These are phyloP conservation scores for Lizonia empirigonia DNA, from an alignment of 2,329 filamentous ascomycete species.

Conservation along the genomic window DNA sequence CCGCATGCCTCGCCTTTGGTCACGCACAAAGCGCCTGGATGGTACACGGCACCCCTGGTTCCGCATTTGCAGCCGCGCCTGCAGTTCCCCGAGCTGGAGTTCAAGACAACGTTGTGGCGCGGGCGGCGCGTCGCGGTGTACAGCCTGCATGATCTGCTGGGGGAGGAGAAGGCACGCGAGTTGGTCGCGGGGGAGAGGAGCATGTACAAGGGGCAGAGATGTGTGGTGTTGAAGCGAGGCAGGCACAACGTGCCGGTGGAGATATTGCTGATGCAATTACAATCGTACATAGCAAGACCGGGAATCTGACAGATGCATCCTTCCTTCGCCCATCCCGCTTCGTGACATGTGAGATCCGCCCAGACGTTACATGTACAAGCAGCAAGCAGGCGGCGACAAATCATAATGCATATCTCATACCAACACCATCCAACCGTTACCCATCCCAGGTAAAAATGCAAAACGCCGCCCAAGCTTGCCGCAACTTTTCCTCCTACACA, in stretches of 20 bases:
- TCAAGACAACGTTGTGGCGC: constrained; percentile 37
- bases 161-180: constrained; percentile 31
- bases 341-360: too few species aligned
- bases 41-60: constrained; percentile 36
- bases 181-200: constrained; percentile 28
- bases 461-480: too few species aligned
- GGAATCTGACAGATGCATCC: constrained; percentile 3
- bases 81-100: constrained; percentile 39
- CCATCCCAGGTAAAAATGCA: background rate
- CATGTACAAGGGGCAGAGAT: constrained; percentile 28
- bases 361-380: too few species aligned
- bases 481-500: background rate
- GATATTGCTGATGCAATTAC: constrained; percentile 40
- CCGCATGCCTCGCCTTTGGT: constrained; percentile 31
- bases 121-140: constrained; percentile 43
- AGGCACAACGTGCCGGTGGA: constrained; percentile 39
- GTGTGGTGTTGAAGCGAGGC: constrained; percentile 36
- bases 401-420: background rate
- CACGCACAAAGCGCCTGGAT: constrained; percentile 33
- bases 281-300: constrained; percentile 36
- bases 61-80: constrained; percentile 36
- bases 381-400: too few species aligned
- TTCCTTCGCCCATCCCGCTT: too few species aligned
- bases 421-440: background rate
- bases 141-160: constrained; percentile 43